Percentiles rank a stretch among this genome's conserved stretches.
Evolutionary conservation across 2,329 filamentous ascomycete genomes (phyloP).

Genomic region (Massarina eburnea): DNA sequence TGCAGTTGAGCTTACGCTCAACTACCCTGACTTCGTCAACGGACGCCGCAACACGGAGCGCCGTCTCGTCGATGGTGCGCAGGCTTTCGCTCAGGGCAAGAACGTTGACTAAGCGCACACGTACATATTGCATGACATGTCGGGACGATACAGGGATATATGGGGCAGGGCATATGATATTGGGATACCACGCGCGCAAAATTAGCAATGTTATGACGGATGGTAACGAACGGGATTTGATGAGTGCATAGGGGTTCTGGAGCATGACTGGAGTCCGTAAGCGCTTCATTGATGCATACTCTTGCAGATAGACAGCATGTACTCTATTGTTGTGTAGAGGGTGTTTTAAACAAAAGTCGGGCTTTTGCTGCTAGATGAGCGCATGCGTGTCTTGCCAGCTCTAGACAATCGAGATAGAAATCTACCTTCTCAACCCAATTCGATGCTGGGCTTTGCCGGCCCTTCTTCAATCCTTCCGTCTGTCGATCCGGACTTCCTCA

Average conservation of each 20-base stretch:
- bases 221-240: background rate
- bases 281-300: background rate
- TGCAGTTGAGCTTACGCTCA: conserved; percentile 86
- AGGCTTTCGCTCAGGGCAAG: conserved; percentile 54
- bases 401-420: background rate
- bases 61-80: conserved; percentile 62
- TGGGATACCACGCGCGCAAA: conserved; percentile 18
- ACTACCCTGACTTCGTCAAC: conserved; percentile 98
- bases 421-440: too few relatives aligned
- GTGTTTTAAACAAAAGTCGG: background rate
- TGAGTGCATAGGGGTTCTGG: conserved; percentile 9
- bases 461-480: too few relatives aligned
- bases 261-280: conserved; percentile 11
- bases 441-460: too few relatives aligned
- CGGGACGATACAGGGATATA: conserved; percentile 12
- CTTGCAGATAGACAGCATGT: background rate
- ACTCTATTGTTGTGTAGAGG: background rate
- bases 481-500: too few relatives aligned
- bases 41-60: conserved; percentile 67
- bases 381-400: background rate
- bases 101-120: conserved; percentile 20
- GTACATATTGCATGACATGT: background rate
- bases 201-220: conserved; percentile 1
- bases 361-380: background rate
- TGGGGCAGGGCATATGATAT: conserved; percentile 5